These are phyloP conservation scores for Acorus calamus DNA, from an alignment of 106 monocot species.

Conservation along the genomic window DNA sequence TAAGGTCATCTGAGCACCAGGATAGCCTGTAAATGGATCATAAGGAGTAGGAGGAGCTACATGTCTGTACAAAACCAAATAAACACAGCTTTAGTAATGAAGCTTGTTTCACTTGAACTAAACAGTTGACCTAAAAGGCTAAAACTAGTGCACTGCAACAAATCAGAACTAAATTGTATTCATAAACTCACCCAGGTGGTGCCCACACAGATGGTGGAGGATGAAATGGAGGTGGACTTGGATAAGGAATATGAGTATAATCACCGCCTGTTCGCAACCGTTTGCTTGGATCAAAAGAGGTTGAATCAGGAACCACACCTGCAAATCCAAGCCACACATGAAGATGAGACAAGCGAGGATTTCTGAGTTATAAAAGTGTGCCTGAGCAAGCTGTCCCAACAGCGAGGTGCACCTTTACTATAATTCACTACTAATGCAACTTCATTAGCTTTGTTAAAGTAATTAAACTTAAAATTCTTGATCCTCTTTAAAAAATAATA, in stretches of 20 bases:
- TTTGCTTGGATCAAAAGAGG: conserved; percentile 83
- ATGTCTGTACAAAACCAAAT: conserved; percentile 29
- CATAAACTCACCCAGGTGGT: no score
- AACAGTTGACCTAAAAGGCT: no score
- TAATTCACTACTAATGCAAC: no score
- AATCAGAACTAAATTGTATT: no score
- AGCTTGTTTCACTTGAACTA: background rate
- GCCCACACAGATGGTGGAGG: conserved; percentile 22
- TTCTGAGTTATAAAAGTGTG: no score
- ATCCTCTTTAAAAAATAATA: no score
- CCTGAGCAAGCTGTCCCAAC: no score
- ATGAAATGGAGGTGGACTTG: conserved; percentile 52
- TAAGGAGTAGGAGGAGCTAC: conserved; percentile 67
- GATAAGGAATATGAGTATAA: conserved; percentile 54
- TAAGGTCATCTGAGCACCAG: conserved; percentile 49
- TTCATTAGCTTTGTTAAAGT: no score
- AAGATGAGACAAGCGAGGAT: no score
- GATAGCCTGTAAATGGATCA: conserved; percentile 82
- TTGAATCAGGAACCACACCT: conserved; percentile 72
- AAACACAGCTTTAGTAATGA: background rate
- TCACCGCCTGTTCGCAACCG: conserved; percentile 88
- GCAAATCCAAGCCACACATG: background rate
- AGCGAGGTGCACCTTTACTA: no score
- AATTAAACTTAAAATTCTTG: no score
- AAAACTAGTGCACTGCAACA: no score